phyloP scores from a whole-genome alignment of 148 eudicot genomes.

The Hydrangea macrophylla region DNA sequence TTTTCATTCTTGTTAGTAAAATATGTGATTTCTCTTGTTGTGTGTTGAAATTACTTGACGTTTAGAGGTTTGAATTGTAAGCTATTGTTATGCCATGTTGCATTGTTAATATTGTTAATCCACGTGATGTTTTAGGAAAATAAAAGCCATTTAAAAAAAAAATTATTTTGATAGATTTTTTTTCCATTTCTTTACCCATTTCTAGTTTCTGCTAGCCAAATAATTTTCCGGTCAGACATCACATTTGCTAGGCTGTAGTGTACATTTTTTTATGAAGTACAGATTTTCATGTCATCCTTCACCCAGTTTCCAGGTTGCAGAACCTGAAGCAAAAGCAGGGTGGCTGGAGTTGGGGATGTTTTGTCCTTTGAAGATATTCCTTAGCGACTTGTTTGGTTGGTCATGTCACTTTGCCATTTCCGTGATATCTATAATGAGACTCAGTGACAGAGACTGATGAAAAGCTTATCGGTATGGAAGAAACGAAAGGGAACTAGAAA shows the following conservation, averaged over 20 bases:
- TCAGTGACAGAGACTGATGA: not conserved
- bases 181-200: not conserved
- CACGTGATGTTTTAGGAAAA: not conserved
- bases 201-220: not conserved
- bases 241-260: not conserved
- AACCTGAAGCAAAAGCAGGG: slow-evolving; percentile 29
- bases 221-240: not conserved
- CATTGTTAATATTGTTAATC: not conserved
- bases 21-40: not conserved
- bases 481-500: not conserved
- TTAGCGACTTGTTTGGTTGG: slow-evolving; percentile 17
- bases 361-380: slow-evolving; percentile 20
- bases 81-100: too few relatives aligned
- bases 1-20: not conserved
- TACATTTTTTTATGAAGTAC: slow-evolving; percentile 6
- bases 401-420: slow-evolving; percentile 18
- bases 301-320: slow-evolving; percentile 32
- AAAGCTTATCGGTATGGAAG: slow-evolving; percentile 12
- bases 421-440: slow-evolving; percentile 9
- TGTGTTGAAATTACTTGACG: not conserved
- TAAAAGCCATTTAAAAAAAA: too few relatives aligned
- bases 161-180: not conserved
- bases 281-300: slow-evolving; percentile 37
- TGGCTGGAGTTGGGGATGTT: slow-evolving; percentile 36
- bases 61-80: too few relatives aligned